phyloP scores from a whole-genome alignment of 1,284 basidiomycete species.

The Cutaneotrichosporon sp. region DNA sequence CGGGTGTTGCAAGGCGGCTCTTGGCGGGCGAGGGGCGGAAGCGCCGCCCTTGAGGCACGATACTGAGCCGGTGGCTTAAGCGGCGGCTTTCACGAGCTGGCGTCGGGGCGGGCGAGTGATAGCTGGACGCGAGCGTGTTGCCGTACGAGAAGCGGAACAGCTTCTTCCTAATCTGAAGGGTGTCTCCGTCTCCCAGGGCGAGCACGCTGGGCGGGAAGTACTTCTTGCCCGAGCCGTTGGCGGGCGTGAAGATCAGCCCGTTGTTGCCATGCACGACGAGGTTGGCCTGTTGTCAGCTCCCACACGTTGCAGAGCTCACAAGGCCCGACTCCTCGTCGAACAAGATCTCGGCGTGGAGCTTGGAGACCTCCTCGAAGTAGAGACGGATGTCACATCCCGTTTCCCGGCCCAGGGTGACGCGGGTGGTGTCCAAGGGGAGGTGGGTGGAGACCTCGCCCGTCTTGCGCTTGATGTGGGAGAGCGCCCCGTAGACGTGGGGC shows the following conservation, averaged over 20 bases:
- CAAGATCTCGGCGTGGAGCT: constrained; percentile 47
- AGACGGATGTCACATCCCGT: constrained; percentile 48
- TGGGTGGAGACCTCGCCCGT: constrained; percentile 32
- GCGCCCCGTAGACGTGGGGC: constrained; percentile 29
- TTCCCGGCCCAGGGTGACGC: constrained; percentile 47
- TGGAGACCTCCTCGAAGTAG: constrained; percentile 50
- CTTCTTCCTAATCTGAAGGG: constrained; percentile 47
- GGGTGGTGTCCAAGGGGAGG: constrained; percentile 41
- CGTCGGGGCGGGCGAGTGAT: constrained; percentile 10
- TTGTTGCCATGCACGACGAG: constrained; percentile 43
- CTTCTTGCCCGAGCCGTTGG: constrained; percentile 13
- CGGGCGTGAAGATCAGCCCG: constrained; percentile 33
- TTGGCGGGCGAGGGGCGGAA: constrained; percentile 46
- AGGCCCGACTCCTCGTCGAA: constrained; percentile 42
- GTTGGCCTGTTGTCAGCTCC: constrained; percentile 31
- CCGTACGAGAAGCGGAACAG: constrained; percentile 50
- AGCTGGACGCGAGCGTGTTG: not conserved
- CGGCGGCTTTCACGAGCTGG: constrained; percentile 16
- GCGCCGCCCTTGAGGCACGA: constrained; percentile 43
- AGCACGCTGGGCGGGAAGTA: constrained; percentile 32
- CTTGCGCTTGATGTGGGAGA: constrained; percentile 38
- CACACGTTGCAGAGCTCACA: constrained; percentile 32
- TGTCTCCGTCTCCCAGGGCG: constrained; percentile 38
- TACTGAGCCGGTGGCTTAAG: constrained; percentile 40
- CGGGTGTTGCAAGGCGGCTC: constrained; percentile 10